These are phyloP conservation scores for Sporobolus alterniflorus DNA, from an alignment of 202 grass and related monocot genomes.

Conservation along the genomic window DNA sequence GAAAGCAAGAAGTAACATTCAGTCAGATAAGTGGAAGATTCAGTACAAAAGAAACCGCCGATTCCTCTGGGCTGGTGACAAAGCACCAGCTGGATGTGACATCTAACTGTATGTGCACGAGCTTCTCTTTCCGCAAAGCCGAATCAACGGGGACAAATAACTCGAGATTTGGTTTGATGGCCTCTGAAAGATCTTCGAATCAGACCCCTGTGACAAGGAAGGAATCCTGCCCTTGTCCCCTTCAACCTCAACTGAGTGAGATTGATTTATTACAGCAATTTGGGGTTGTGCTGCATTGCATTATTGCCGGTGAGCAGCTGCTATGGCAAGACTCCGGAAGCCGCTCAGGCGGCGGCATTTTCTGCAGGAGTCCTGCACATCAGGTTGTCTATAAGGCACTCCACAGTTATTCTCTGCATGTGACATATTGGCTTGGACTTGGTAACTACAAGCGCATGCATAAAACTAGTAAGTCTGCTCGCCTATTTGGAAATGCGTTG, in stretches of 20 bases:
- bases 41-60: neutral
- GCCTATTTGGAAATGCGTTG: too few relatives aligned
- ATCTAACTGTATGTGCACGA: neutral
- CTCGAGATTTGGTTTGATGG: neutral
- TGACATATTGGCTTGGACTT: slow-evolving; percentile 12
- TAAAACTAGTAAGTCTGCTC: too few relatives aligned
- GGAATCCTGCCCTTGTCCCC: neutral
- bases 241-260: neutral
- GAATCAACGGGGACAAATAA: neutral
- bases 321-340: too few relatives aligned
- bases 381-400: too few relatives aligned
- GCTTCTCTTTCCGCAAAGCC: neutral
- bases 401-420: neutral
- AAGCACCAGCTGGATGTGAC: neutral
- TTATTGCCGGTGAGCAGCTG: too few relatives aligned
- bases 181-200: neutral
- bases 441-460: neutral
- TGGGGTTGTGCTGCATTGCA: too few relatives aligned
- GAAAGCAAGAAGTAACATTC: neutral
- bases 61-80: neutral
- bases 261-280: neutral
- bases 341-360: too few relatives aligned
- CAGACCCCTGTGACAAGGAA: neutral
- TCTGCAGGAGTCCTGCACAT: too few relatives aligned
- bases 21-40: neutral